phyloP scores from a whole-genome alignment of 176 grass and related monocot species.

The Elymus sibiricus region DNA sequence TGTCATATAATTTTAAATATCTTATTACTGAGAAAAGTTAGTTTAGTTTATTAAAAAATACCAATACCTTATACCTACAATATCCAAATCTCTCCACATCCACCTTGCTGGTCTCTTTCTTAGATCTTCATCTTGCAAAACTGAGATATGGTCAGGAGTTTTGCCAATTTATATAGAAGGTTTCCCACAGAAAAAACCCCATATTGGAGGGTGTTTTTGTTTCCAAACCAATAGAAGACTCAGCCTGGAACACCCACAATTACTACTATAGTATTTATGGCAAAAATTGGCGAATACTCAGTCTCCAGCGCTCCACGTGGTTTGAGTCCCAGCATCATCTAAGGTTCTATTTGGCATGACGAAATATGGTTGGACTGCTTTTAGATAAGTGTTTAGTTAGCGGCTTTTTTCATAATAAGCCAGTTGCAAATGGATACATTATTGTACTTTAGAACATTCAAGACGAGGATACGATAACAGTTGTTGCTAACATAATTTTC shows the following conservation, averaged over 20 bases:
- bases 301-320: not conserved
- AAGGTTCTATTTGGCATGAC: not conserved
- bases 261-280: not conserved
- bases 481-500: not conserved
- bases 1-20: not conserved
- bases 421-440: constrained; percentile 1
- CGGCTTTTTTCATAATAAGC: not conserved
- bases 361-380: not conserved
- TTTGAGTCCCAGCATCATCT: not conserved
- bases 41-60: not conserved
- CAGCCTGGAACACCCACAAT: not conserved
- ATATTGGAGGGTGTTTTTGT: not conserved
- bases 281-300: not conserved
- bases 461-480: not conserved
- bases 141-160: not conserved
- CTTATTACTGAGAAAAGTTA: not conserved
- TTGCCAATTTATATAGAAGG: not conserved
- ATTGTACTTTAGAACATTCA: not conserved
- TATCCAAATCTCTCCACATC: not conserved
- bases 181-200: not conserved
- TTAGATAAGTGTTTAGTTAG: not conserved
- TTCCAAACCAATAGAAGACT: not conserved
- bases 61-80: not conserved
- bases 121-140: not conserved
- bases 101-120: not conserved